Base-by-base conservation (phyloP, 805 yeast genomes). In the Candida sphagnicola region DNA sequence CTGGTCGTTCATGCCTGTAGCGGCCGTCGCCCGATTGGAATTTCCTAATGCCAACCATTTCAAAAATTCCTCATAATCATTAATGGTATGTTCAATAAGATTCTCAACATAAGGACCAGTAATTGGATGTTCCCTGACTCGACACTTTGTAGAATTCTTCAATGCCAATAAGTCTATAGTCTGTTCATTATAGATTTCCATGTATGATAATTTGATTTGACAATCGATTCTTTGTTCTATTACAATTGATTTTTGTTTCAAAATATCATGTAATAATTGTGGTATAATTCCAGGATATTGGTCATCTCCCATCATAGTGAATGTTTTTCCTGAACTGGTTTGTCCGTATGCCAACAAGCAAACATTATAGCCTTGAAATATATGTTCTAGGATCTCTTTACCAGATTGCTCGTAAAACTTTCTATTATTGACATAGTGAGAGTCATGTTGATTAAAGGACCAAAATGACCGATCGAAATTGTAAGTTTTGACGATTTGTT, bases 151-250 rank as follows among this genome's bases (percentile, higher is more conserved):
- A 4, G 34, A 13, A 13, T 25, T 21, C 6, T 32, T 33, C 15
- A 42, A 37, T 12, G 53, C 58, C 13, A 85, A 59, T 38, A 85
- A 60, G 56, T 86, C 95, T 28, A 76, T 66, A 1, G 84, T 87
- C 44, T 77, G 80, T 57, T 85, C 95, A 52, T 86, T 85, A 52
- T 86, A 85, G 25, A 85, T 78, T 53, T 85, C 95, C 51, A 82
- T 71, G 57, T 78, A 85, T 8, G 87, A 80, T 2, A 82, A 59
- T 26, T 73, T 53, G 23, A 67, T 49, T 36, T 60, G 65, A 45
- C 72, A 64, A 39, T 65, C 59, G 45, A 67, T 57, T 31, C 54
- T 55, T 12, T 67, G 69, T 6, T 50, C 55, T 6, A 72, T 54
- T 31, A 74, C 49, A 2, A 52, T 40, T 4, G 61, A 63, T 29